These are phyloP conservation scores for Tolypocladium endophyticum DNA, from an alignment of 2,329 filamentous ascomycete species.

Conservation along the genomic window DNA sequence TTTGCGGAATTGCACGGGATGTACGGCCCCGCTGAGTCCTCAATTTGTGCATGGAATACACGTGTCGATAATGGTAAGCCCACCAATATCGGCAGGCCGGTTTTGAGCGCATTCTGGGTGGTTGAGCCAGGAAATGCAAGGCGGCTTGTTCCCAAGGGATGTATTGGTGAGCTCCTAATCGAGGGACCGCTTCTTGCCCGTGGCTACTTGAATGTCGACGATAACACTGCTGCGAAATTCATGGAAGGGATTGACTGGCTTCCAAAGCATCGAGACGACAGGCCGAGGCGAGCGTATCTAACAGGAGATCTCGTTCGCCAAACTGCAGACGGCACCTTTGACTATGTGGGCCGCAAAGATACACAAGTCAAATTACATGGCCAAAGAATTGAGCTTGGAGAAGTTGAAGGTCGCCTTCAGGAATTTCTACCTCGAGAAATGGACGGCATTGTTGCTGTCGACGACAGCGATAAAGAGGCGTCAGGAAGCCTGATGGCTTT, in stretches of 20 bases:
- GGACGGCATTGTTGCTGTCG: not conserved
- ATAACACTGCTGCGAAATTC: too few relatives aligned
- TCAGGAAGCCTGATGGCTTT: not conserved
- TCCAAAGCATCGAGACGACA: too few relatives aligned
- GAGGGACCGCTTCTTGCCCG: not conserved
- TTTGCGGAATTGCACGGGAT: not conserved
- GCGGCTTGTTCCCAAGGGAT: not conserved
- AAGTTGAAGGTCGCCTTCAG: not conserved
- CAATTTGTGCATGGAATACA: not conserved
- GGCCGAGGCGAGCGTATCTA: not conserved
- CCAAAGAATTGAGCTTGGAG: constrained; percentile 7
- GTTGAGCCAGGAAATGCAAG: not conserved
- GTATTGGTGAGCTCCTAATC: not conserved
- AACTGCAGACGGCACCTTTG: constrained; percentile 11
- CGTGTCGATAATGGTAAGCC: not conserved
- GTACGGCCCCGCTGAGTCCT: not conserved
- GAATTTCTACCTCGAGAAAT: not conserved
- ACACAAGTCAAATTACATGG: constrained; percentile 16
- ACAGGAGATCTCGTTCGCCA: constrained; percentile 18
- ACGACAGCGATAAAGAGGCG: not conserved
- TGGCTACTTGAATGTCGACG: not conserved
- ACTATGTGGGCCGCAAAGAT: constrained; percentile 12
- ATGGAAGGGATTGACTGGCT: not conserved
- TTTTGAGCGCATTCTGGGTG: not conserved
- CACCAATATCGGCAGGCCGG: not conserved